These are phyloP conservation scores for Liquidambar formosana DNA, from an alignment of 164 flowering plant genomes.

Conservation along the genomic window DNA sequence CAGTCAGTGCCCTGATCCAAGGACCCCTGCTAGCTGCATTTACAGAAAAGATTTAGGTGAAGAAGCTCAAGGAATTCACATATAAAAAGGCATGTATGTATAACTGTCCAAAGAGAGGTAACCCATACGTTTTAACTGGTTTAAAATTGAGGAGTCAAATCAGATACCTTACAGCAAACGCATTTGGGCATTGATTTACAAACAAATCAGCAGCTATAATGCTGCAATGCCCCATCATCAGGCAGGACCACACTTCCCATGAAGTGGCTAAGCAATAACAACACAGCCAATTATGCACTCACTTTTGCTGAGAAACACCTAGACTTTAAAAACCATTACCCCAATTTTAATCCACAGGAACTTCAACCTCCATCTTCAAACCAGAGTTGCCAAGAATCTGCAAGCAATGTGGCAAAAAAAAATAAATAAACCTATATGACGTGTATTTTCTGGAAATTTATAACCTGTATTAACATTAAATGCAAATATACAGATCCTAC, in stretches of 20 bases:
- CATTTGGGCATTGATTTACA: neutral
- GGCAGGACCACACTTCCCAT: neutral
- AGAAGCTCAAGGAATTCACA: too few species aligned
- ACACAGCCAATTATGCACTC: neutral
- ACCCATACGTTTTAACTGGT: too few species aligned
- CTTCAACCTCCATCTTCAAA: slow-evolving; percentile 60
- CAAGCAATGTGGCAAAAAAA: slow-evolving; percentile 6
- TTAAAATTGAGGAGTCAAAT: neutral
- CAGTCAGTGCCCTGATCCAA: too few species aligned
- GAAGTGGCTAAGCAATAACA: neutral
- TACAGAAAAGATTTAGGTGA: too few species aligned
- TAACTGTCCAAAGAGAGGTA: too few species aligned
- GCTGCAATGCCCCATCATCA: neutral
- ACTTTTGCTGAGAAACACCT: neutral
- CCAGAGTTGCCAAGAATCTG: slow-evolving; percentile 49
- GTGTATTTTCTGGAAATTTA: neutral
- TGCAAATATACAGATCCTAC: neutral
- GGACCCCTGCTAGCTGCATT: too few species aligned
- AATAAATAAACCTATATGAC: too few species aligned
- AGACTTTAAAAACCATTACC: neutral
- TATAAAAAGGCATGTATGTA: too few species aligned
- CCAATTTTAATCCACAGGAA: slow-evolving; percentile 42
- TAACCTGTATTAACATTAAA: neutral
- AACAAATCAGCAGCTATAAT: neutral
- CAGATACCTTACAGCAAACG: neutral